Evolutionary conservation across 768 basidiomycete species (phyloP).

Genomic region (Vishniacozyma victoriae): DNA sequence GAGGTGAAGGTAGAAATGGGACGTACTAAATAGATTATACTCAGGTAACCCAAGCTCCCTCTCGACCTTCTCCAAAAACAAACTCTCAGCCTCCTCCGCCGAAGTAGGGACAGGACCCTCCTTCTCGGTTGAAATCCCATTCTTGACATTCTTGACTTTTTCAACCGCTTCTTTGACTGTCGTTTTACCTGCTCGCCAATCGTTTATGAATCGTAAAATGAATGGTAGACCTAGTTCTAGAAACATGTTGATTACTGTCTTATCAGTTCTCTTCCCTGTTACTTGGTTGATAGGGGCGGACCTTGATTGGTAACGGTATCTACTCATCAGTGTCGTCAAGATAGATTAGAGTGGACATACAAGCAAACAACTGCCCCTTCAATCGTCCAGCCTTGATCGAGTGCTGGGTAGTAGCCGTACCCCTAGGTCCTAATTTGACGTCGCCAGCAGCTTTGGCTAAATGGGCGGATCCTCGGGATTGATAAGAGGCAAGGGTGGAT

Average conservation of each 20-base stretch:
- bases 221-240: conserved; percentile 76
- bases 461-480: conserved; percentile 23
- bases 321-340: conserved; percentile 5
- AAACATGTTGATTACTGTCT: conserved; percentile 60
- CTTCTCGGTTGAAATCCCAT: not conserved
- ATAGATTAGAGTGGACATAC: conserved; percentile 18
- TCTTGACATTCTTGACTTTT: not conserved
- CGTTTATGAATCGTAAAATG: conserved; percentile 57
- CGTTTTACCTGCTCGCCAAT: conserved; percentile 37
- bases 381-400: conserved; percentile 53
- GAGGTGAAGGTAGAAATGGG: not conserved
- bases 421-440: conserved; percentile 35
- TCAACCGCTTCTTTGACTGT: conserved; percentile 32
- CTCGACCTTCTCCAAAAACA: conserved; percentile 72
- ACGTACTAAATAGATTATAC: conserved; percentile 64
- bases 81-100: conserved; percentile 59
- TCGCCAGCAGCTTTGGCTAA: conserved; percentile 43
- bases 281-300: not conserved
- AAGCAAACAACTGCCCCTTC: conserved; percentile 88
- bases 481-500: conserved; percentile 11
- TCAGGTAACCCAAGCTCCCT: conserved; percentile 71
- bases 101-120: conserved; percentile 4
- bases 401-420: conserved; percentile 28
- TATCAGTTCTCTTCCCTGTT: not conserved
- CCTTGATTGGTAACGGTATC: conserved; percentile 69